A percentile compares a stretch with the other conserved stretches of the same genome.
Conservation (phyloP, 75 land plant species). For the Sequoia sempervirens region DNA sequence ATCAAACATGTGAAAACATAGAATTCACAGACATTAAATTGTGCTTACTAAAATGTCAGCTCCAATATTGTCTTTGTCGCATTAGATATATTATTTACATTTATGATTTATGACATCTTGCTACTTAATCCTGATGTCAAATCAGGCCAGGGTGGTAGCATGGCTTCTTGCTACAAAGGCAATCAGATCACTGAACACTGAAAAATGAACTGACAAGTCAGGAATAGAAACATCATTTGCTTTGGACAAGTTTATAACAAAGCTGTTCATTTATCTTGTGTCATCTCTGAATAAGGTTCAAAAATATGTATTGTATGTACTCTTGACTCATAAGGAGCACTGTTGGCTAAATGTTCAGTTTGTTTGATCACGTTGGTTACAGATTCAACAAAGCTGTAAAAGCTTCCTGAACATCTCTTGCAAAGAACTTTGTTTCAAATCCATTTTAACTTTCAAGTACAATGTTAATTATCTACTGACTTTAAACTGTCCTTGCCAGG, state of each 20-base stretch:
- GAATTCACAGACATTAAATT: not conserved
- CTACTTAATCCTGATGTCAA: not conserved
- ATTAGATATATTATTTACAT: not conserved
- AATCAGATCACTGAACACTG: not conserved
- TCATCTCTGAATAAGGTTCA: not conserved
- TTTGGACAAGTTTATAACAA: not conserved
- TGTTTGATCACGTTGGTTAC: not conserved
- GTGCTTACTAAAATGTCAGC: not conserved
- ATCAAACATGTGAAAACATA: not conserved
- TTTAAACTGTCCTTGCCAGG: not conserved
- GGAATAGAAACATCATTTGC: not conserved
- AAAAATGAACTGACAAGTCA: not conserved
- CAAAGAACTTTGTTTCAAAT: not conserved
- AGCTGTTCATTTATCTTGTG: not conserved
- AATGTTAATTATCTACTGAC: not conserved
- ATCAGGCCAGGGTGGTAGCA: not conserved
- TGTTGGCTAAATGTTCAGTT: not conserved
- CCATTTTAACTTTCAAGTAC: not conserved
- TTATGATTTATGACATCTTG: not conserved
- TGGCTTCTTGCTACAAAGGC: not conserved
- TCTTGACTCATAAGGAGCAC: not conserved
- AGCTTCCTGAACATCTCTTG: not conserved
- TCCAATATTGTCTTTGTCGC: not conserved
- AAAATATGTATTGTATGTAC: not conserved
- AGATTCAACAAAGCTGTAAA: not conserved